Evolutionary conservation across 1,284 basidiomycete species (phyloP), one percentile per base, ranked within the genome.

Genomic region (Xanthoconium separans): DNA sequence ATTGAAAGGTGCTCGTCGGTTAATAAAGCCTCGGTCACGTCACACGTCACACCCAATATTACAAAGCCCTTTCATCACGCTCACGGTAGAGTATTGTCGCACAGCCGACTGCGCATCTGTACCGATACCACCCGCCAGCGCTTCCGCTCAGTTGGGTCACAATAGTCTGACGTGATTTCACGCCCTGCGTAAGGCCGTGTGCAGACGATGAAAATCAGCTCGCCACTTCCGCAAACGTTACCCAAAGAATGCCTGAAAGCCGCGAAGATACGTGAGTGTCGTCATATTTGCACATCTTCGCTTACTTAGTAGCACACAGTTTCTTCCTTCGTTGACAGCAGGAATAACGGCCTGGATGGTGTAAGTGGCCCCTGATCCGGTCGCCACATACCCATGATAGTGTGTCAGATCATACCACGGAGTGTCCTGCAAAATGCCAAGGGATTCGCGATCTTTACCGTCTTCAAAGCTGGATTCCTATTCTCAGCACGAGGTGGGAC

Each of bases 401-500:
- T 55, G 33, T 20, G 47, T 31, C 45, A 81, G 79, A 72, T 91
- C 57, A 84, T 91, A 55, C 88, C 89, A 46, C 76, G 84, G 44
- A 74, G 69, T 53, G 78, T 91, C 18, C 78, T 91, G 16, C 79
- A 88, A 65, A 81, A 85, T 61, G 91, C 93, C 9, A 87, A 84
- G 67, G 93, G 92, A 11, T 93, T 93, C 63, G 90, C 90, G 40
- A 89, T 94, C 54, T 91, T 91, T 67, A 88, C 85, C 8, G 79
- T 91, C 51, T 80, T 89, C 73, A 91, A 91, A 68, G 89, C 87
- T 30, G 87, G 89, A 1, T 89, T 90, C 63, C 68, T 91, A 13
- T 84, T 91, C 70, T 88, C 87, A 42, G 87, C 87, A 4, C 74
- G 88, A 59, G 97, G 89, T 20, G 96, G 96, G 6, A 89, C 87